Evolutionary conservation across 768 basidiomycete species (phyloP).

Genomic region (Termitomyces sp.): DNA sequence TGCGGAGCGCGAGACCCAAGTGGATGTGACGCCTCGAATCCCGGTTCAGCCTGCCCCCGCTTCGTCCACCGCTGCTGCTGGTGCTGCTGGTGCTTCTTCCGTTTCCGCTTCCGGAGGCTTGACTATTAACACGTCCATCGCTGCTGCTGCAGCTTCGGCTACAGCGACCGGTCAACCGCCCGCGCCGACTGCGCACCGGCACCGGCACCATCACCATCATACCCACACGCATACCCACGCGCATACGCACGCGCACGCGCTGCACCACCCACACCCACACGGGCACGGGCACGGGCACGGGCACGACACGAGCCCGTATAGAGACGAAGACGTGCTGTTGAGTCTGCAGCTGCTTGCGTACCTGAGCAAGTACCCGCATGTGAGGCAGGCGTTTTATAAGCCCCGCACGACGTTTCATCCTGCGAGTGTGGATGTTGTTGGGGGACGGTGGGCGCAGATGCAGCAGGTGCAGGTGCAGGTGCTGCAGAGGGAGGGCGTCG

Average conservation of each 20-base stretch:
- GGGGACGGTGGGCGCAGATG: slow-evolving; percentile 25
- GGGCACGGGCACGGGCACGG: not conserved
- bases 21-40: not conserved
- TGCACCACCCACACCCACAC: not conserved
- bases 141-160: not conserved
- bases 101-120: no score
- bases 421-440: slow-evolving; percentile 45
- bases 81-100: no score
- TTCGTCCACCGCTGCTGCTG: not conserved
- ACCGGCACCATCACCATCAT: not conserved
- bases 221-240: no score
- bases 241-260: no score
- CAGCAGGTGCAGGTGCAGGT: not conserved
- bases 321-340: slow-evolving; percentile 91
- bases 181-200: not conserved
- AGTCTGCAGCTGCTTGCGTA: slow-evolving; percentile 93
- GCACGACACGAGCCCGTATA: slow-evolving; percentile 62
- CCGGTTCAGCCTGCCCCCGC: not conserved
- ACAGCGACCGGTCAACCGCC: not conserved
- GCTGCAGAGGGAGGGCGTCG: slow-evolving; percentile 21
- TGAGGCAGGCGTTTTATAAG: slow-evolving; percentile 93
- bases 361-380: slow-evolving; percentile 96
- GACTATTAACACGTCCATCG: not conserved
- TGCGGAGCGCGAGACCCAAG: not conserved
- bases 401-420: slow-evolving; percentile 79